These are phyloP conservation scores for Pythium chondricola DNA, from an alignment of 352 stramenopile genomes.

Conservation along the genomic window DNA sequence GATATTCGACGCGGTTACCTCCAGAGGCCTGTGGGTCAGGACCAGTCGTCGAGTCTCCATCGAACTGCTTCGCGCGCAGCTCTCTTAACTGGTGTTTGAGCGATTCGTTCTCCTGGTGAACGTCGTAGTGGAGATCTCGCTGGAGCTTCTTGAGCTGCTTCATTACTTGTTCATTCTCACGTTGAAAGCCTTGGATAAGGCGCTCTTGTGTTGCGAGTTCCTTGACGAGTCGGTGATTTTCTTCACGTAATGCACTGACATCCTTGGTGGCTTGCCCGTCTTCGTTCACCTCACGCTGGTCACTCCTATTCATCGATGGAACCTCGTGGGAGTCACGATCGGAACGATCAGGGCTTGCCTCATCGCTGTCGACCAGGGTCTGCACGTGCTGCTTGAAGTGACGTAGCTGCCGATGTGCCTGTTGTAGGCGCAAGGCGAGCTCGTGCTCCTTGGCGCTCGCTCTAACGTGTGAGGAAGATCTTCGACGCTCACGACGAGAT, in stretches of 20 bases:
- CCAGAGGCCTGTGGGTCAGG: not conserved
- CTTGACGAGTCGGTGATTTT: slow-evolving; percentile 9
- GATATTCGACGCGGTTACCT: slow-evolving; percentile 18
- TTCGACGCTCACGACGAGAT: slow-evolving; percentile 24
- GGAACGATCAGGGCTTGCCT: too few species aligned
- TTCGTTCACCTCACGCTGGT: not conserved
- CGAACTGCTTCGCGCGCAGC: slow-evolving; percentile 26
- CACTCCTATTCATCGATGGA: not conserved
- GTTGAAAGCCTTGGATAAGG: slow-evolving; percentile 74
- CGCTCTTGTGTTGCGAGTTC: slow-evolving; percentile 47
- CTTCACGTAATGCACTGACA: not conserved
- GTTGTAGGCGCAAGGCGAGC: slow-evolving; percentile 56
- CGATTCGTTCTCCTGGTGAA: slow-evolving; percentile 72
- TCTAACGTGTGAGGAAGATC: slow-evolving; percentile 16
- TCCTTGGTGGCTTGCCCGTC: not conserved
- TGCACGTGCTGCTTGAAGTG: slow-evolving; percentile 63
- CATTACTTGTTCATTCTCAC: slow-evolving; percentile 82
- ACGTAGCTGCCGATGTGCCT: slow-evolving; percentile 64
- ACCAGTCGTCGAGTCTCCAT: slow-evolving; percentile 3
- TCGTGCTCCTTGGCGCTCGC: slow-evolving; percentile 52
- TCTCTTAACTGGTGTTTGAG: slow-evolving; percentile 41
- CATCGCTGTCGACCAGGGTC: slow-evolving; percentile 12
- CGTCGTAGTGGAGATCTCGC: slow-evolving; percentile 54
- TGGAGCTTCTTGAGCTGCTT: slow-evolving; percentile 61
- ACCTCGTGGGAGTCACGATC: not conserved